A percentile compares a stretch with the other conserved stretches of the same genome.
Conservation (phyloP, 2,329 filamentous ascomycete genomes). For the Ophiostoma australiae region DNA sequence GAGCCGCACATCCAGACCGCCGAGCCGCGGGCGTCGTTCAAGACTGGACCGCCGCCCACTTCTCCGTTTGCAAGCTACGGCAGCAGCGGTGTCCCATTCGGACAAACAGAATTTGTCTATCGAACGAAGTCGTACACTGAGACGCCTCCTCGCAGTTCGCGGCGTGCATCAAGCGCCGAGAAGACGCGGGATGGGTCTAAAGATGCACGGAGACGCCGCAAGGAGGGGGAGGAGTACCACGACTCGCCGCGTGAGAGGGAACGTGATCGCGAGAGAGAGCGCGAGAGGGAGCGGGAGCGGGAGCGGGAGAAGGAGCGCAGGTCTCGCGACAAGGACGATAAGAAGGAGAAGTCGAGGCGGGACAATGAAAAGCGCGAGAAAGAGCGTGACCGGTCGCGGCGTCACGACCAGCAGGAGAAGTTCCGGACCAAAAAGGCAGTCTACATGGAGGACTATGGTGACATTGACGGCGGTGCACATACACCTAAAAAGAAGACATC, state of each 20-base stretch:
- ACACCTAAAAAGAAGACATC: slow-evolving; percentile 31
- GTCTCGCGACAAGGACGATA: slow-evolving; percentile 31
- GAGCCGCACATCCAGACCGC: slow-evolving; percentile 48
- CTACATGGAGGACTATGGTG: slow-evolving; percentile 31
- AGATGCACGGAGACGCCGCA: slow-evolving; percentile 33
- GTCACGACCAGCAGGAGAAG: slow-evolving; percentile 33
- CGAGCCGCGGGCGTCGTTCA: slow-evolving; percentile 45
- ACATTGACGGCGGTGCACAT: slow-evolving; percentile 31
- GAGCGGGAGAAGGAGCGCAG: slow-evolving; percentile 29
- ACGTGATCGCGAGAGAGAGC: slow-evolving; percentile 35
- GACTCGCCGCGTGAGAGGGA: slow-evolving; percentile 36
- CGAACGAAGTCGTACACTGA: slow-evolving; percentile 43
- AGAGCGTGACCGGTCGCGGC: slow-evolving; percentile 30
- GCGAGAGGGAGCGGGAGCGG: slow-evolving; percentile 32
- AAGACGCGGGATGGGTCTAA: slow-evolving; percentile 30
- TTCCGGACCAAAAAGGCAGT: slow-evolving; percentile 28
- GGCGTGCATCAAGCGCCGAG: slow-evolving; percentile 46
- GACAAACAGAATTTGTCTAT: slow-evolving; percentile 39
- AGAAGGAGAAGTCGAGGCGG: slow-evolving; percentile 37
- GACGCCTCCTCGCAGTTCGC: slow-evolving; percentile 23
- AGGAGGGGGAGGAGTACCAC: slow-evolving; percentile 33
- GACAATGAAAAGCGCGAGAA: slow-evolving; percentile 32
- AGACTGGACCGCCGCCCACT: slow-evolving; percentile 34
- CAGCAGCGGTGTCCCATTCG: slow-evolving; percentile 37
- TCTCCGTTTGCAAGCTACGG: slow-evolving; percentile 31